Conservation (phyloP, 2,329 filamentous ascomycete genomes). For the Colletotrichum nymphaeae region DNA sequence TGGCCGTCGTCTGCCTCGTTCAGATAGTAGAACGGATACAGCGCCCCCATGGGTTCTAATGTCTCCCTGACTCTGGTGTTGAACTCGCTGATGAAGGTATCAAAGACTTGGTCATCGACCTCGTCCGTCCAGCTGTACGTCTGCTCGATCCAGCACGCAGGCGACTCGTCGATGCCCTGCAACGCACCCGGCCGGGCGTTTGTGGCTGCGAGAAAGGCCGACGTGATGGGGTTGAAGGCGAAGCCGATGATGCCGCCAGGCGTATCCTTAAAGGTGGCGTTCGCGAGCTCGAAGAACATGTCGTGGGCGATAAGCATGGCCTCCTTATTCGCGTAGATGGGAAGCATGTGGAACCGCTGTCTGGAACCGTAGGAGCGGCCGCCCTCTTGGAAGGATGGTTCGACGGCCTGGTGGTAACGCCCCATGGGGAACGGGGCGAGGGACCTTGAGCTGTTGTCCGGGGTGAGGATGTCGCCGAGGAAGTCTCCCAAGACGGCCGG, state of each 20-base stretch:
- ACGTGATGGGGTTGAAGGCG: conserved; percentile 8
- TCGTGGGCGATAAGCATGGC: conserved; percentile 8
- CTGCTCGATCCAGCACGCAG: neutral
- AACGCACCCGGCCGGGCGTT: neutral
- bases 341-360: neutral
- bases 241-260: neutral
- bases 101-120: neutral
- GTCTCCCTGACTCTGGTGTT: neutral
- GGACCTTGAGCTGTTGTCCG: neutral
- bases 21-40: conserved; percentile 4
- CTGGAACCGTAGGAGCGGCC: neutral
- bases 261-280: neutral
- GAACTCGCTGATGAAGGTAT: neutral
- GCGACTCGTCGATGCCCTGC: conserved; percentile 1
- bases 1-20: conserved; percentile 12
- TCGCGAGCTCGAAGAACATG: neutral
- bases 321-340: neutral
- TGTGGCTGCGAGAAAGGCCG: neutral
- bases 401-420: neutral
- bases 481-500: neutral
- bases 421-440: neutral
- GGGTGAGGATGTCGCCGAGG: neutral
- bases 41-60: neutral
- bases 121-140: conserved; percentile 9
- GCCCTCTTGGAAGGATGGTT: neutral